Conservation (phyloP, 768 basidiomycete genomes). For the Agaricus bisporus region DNA sequence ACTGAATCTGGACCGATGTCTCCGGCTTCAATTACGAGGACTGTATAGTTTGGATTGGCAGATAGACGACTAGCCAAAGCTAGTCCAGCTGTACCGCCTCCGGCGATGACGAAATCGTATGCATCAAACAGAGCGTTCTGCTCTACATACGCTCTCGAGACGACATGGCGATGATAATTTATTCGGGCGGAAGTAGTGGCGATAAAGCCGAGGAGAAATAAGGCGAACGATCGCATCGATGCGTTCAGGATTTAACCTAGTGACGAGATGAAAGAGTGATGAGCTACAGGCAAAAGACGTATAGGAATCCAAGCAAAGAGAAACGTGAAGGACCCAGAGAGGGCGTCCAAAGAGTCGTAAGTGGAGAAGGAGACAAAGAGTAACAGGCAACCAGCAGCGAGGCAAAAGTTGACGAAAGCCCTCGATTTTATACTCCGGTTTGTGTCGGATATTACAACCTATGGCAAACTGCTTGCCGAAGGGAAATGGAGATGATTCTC, state of each 20-base stretch:
- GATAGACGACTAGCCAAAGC: slow-evolving; percentile 30
- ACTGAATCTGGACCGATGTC: slow-evolving; percentile 37
- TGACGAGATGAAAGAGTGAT: background rate
- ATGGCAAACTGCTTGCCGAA: too few relatives aligned
- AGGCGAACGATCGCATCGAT: background rate
- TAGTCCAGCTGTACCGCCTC: slow-evolving; percentile 31
- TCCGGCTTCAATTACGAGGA: slow-evolving; percentile 38
- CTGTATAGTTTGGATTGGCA: slow-evolving; percentile 26
- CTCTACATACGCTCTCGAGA: slow-evolving; percentile 12
- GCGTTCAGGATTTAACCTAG: background rate
- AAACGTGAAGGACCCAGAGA: background rate
- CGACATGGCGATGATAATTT: background rate
- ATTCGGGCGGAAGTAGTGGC: background rate
- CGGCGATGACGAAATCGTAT: slow-evolving; percentile 31
- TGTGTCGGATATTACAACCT: too few relatives aligned
- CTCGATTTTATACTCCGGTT: too few relatives aligned
- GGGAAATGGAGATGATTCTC: too few relatives aligned
- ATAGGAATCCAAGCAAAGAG: background rate
- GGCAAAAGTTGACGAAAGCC: too few relatives aligned
- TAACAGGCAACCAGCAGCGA: background rate
- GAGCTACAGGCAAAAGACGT: background rate
- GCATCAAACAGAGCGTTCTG: slow-evolving; percentile 13
- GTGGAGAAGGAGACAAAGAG: background rate
- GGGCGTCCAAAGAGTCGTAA: too few relatives aligned
- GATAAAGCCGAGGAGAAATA: background rate